Conservation (phyloP, 1,284 basidiomycete species). For the Puccinia coronata region DNA sequence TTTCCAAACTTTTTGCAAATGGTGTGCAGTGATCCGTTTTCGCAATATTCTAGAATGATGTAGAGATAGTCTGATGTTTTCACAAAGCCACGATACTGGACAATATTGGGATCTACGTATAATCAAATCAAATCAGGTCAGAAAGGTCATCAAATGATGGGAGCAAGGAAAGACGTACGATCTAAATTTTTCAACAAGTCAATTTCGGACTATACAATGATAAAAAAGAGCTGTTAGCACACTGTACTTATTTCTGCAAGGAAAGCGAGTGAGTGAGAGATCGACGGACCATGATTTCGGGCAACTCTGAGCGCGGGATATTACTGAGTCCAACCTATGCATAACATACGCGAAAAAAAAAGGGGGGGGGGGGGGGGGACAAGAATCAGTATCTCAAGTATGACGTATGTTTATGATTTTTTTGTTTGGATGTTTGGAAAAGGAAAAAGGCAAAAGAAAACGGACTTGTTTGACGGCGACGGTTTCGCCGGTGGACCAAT, state of each 20-base stretch:
- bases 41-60: slow-evolving; percentile 93
- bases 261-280: neutral
- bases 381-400: too few species aligned
- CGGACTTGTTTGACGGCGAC: slow-evolving; percentile 92
- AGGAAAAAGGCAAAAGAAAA: slow-evolving; percentile 51
- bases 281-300: slow-evolving; percentile 86
- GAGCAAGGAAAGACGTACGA: slow-evolving; percentile 62
- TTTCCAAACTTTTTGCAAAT: slow-evolving; percentile 96
- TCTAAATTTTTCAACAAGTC: slow-evolving; percentile 95
- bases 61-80: slow-evolving; percentile 91
- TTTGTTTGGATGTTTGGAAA: too few species aligned
- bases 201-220: slow-evolving; percentile 81
- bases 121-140: too few species aligned
- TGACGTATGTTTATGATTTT: too few species aligned
- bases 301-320: slow-evolving; percentile 86
- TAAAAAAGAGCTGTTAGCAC: slow-evolving; percentile 15
- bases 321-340: slow-evolving; percentile 70
- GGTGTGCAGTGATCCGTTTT: slow-evolving; percentile 92
- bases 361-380: slow-evolving; percentile 53
- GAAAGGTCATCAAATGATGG: too few species aligned
- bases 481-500: slow-evolving; percentile 93
- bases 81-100: slow-evolving; percentile 97
- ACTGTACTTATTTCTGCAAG: neutral
- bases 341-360: neutral
- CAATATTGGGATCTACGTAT: slow-evolving; percentile 86